Conservation (phyloP, 2,329 filamentous ascomycete genomes). For the Aspergillus spinulosporus region DNA sequence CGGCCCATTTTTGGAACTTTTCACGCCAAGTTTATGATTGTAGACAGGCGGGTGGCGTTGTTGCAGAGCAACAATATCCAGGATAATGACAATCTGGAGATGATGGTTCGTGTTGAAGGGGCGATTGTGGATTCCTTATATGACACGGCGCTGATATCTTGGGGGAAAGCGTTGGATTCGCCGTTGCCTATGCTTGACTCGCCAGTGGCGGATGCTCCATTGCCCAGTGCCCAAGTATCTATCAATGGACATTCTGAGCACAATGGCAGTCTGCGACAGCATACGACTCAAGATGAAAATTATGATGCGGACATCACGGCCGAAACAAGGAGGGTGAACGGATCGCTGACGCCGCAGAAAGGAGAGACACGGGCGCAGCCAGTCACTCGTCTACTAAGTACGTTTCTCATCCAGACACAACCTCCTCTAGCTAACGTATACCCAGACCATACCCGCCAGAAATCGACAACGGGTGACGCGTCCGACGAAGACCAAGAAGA, state of each 20-base stretch:
- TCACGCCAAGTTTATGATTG: conserved; percentile 74
- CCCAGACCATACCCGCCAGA: conserved; percentile 56
- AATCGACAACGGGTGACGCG: conserved; percentile 53
- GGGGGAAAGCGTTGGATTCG: conserved; percentile 64
- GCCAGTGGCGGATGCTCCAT: conserved; percentile 45
- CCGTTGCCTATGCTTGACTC: conserved; percentile 57
- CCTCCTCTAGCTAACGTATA: neutral
- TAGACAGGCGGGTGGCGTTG: conserved; percentile 69
- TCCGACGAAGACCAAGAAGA: conserved; percentile 55
- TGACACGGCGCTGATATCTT: conserved; percentile 71
- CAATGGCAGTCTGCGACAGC: conserved; percentile 50
- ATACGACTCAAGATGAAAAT: conserved; percentile 60
- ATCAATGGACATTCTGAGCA: conserved; percentile 11
- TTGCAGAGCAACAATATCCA: conserved; percentile 77
- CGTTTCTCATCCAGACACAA: neutral
- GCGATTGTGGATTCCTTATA: conserved; percentile 75
- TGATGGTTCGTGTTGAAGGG: conserved; percentile 75
- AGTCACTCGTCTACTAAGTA: conserved; percentile 64
- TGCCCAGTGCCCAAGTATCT: conserved; percentile 26
- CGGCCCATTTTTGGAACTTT: conserved; percentile 70
- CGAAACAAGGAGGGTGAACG: conserved; percentile 64
- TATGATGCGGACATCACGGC: conserved; percentile 63
- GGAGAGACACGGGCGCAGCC: conserved; percentile 59
- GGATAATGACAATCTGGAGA: conserved; percentile 76
- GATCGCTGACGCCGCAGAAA: conserved; percentile 51